phyloP scores from a whole-genome alignment of 2,329 filamentous ascomycete genomes.

The Trichoderma oligosporum region DNA sequence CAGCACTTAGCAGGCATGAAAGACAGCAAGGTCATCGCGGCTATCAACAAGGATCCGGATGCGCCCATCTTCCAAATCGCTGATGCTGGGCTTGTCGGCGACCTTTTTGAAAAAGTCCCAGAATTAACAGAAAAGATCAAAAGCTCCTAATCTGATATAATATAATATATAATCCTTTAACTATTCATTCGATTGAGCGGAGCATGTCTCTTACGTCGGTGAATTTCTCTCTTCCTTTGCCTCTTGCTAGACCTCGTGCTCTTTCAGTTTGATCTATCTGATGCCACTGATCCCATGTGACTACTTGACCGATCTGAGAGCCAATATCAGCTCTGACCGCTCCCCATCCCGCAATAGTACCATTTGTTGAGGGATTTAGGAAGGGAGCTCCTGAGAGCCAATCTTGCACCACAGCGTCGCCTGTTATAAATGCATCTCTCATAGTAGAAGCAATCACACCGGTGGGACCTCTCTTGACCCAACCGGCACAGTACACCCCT shows the following conservation, averaged over 20 bases:
- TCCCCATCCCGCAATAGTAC: slow-evolving; percentile 62
- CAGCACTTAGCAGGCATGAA: slow-evolving; percentile 99
- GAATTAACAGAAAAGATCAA: slow-evolving; percentile 96
- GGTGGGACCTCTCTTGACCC: slow-evolving; percentile 92
- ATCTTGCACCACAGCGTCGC: slow-evolving; percentile 77
- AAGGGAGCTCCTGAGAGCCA: slow-evolving; percentile 53
- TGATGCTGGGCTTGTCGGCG: slow-evolving; percentile 90
- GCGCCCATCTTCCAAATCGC: slow-evolving; percentile 98
- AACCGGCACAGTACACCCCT: slow-evolving; percentile 88
- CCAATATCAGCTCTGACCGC: slow-evolving; percentile 60
- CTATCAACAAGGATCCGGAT: slow-evolving; percentile 96
- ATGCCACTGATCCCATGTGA: slow-evolving; percentile 81
- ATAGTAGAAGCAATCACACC: slow-evolving; percentile 96
- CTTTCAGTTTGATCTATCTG: slow-evolving; percentile 78
- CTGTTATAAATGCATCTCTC: slow-evolving; percentile 88
- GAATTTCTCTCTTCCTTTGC: slow-evolving; percentile 76
- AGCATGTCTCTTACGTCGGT: slow-evolving; percentile 57
- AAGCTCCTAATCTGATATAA: slow-evolving; percentile 37
- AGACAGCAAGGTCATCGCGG: slow-evolving; percentile 98
- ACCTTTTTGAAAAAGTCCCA: slow-evolving; percentile 92
- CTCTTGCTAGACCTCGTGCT: slow-evolving; percentile 58
- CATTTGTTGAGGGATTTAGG: slow-evolving; percentile 26
- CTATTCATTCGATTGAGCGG: slow-evolving; percentile 41
- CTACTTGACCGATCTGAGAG: slow-evolving; percentile 54
- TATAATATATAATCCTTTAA: slow-evolving; percentile 21